Conservation (phyloP, 1,139 yeast genomes). For the Hansenula anomala region DNA sequence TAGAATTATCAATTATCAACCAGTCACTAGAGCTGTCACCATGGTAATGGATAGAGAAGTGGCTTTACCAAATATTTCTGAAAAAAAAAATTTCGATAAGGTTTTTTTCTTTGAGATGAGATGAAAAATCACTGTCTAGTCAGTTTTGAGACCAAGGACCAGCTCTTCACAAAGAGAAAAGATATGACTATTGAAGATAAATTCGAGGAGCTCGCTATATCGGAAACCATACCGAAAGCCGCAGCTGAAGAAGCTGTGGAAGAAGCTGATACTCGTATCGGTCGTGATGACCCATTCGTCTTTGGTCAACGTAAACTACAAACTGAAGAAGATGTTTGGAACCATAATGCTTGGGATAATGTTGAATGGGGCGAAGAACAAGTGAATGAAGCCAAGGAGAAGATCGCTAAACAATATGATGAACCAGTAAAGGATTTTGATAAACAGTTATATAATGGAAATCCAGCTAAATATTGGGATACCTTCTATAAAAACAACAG, state of each 20-base stretch:
- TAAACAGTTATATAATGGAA: conserved; percentile 67
- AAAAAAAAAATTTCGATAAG: too few species aligned
- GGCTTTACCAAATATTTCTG: too few species aligned
- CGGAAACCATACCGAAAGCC: neutral
- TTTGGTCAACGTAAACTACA: conserved; percentile 83
- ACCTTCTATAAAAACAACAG: conserved; percentile 84
- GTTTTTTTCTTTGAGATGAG: too few species aligned
- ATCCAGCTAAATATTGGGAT: conserved; percentile 96
- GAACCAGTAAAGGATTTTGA: conserved; percentile 85
- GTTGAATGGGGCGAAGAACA: conserved; percentile 98
- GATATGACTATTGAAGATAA: conserved; percentile 1
- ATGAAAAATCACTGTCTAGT: too few species aligned
- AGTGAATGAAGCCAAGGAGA: conserved; percentile 63
- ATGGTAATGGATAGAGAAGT: too few species aligned
- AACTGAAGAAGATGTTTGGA: conserved; percentile 78
- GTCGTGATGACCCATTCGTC: conserved; percentile 85
- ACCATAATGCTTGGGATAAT: conserved; percentile 96
- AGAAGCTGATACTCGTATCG: conserved; percentile 42
- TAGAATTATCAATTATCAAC: too few species aligned
- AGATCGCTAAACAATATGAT: conserved; percentile 71
- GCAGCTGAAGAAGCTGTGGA: conserved; percentile 1
- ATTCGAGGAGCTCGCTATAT: neutral
- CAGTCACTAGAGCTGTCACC: too few species aligned
- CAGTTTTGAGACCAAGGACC: too few species aligned
- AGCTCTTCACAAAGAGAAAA: neutral